Evolutionary conservation across 768 basidiomycete species (phyloP).

Genomic region (Mycena olivaceomarginata): DNA sequence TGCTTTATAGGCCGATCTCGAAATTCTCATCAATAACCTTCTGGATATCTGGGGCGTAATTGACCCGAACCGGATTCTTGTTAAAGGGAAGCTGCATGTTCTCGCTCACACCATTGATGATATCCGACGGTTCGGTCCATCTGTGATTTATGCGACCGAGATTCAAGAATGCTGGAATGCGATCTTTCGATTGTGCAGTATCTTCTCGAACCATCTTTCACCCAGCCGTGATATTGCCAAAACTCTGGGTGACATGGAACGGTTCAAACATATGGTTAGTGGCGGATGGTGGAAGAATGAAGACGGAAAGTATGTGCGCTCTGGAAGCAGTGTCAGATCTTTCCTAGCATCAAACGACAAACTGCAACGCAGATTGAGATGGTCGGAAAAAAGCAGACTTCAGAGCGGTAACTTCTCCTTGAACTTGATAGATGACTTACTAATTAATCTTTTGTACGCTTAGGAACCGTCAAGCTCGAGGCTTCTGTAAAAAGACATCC

Average conservation of each 20-base stretch:
- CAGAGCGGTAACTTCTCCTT: background rate
- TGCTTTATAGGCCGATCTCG: conserved; percentile 32
- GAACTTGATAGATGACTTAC: too few relatives aligned
- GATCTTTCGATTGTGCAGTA: too few relatives aligned
- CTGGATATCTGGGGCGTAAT: conserved; percentile 46
- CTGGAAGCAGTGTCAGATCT: conserved; percentile 10
- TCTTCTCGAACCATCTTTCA: too few relatives aligned
- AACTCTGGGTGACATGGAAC: too few relatives aligned
- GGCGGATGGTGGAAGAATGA: conserved; percentile 23
- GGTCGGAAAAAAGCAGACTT: conserved; percentile 10
- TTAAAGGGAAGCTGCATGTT: conserved; percentile 19
- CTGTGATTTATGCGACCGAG: conserved; percentile 12
- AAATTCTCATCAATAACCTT: conserved; percentile 45
- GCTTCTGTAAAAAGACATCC: background rate
- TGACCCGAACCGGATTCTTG: conserved; percentile 50
- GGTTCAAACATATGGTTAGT: conserved; percentile 15
- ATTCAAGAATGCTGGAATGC: background rate
- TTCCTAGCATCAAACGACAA: conserved; percentile 27
- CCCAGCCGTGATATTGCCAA: too few relatives aligned
- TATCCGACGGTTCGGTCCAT: conserved; percentile 11
- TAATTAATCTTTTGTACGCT: too few relatives aligned
- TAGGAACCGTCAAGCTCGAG: background rate
- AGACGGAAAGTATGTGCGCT: background rate
- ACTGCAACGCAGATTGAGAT: conserved; percentile 38
- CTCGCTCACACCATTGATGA: background rate